phyloP scores from a whole-genome alignment of 495 filamentous ascomycete species.

The Tuber brumale region DNA sequence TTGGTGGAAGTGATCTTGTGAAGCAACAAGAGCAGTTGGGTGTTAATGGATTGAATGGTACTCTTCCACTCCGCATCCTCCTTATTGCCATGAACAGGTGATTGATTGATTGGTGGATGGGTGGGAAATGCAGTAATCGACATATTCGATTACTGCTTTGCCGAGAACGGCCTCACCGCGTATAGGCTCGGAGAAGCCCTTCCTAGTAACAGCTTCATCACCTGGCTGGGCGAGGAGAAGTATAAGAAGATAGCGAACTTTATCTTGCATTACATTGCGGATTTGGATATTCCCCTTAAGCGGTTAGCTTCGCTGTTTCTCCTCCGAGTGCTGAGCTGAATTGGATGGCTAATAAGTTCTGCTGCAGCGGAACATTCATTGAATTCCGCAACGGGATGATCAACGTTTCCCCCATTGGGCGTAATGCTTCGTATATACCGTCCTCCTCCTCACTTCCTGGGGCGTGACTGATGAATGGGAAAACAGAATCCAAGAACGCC shows the following conservation, averaged over 20 bases:
- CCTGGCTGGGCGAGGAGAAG: conserved; percentile 82
- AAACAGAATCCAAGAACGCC: conserved; percentile 60
- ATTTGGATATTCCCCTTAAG: conserved; percentile 81
- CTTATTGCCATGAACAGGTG: conserved; percentile 50
- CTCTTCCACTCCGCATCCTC: conserved; percentile 44
- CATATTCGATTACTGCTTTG: conserved; percentile 93
- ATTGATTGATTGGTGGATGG: not conserved
- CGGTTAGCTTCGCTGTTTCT: conserved; percentile 30
- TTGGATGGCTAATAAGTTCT: not conserved
- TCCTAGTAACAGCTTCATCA: conserved; percentile 73
- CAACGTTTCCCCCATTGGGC: conserved; percentile 85
- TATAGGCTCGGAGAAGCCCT: conserved; percentile 70
- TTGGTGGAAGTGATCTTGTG: conserved; percentile 74
- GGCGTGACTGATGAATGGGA: not conserved
- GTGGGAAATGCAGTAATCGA: conserved; percentile 29
- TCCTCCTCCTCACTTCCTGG: not conserved
- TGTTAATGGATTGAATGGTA: conserved; percentile 39
- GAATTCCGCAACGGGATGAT: conserved; percentile 98
- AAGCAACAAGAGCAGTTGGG: conserved; percentile 98
- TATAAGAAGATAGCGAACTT: conserved; percentile 87
- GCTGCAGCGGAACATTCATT: conserved; percentile 75
- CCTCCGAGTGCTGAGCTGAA: not conserved
- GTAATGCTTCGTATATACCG: conserved; percentile 57
- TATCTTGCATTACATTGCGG: conserved; percentile 80
- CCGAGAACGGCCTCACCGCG: conserved; percentile 92